Evolutionary conservation across 2,329 filamentous ascomycete species (phyloP).

Genomic region (Talaromyces funiculosus): DNA sequence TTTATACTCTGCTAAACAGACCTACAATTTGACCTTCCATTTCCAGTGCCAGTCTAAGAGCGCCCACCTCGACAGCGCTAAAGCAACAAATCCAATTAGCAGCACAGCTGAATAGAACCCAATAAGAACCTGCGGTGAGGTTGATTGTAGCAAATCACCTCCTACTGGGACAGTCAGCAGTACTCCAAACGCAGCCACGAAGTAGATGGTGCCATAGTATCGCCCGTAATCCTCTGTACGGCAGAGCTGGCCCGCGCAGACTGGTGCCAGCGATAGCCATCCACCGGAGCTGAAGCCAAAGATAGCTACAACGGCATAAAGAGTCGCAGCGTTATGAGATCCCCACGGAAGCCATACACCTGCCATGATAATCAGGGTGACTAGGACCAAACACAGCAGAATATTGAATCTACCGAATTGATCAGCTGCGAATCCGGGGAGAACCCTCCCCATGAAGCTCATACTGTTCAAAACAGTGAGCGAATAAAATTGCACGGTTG

Average conservation of each 20-base stretch:
- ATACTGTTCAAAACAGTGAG: conserved; percentile 43
- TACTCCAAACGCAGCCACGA: conserved; percentile 42
- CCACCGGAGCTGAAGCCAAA: conserved; percentile 49
- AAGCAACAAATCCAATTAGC: conserved; percentile 27
- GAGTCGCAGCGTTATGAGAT: conserved; percentile 30
- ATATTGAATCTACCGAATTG: conserved; percentile 44
- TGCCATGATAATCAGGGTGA: conserved; percentile 38
- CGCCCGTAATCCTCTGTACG: conserved; percentile 44
- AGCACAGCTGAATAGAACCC: conserved; percentile 44
- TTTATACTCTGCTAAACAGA: not conserved
- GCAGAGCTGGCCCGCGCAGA: conserved; percentile 46
- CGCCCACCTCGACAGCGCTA: conserved; percentile 32
- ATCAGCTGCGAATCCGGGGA: conserved; percentile 43
- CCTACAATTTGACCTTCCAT: conserved; percentile 32
- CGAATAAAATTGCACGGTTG: conserved; percentile 40
- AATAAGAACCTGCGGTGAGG: conserved; percentile 41
- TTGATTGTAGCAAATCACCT: conserved; percentile 42
- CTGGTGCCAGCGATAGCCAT: conserved; percentile 42
- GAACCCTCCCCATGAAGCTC: conserved; percentile 39
- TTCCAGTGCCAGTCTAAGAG: conserved; percentile 33
- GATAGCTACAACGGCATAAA: conserved; percentile 43
- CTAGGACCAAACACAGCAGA: conserved; percentile 31
- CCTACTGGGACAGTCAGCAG: conserved; percentile 44
- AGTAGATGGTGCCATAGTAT: conserved; percentile 46
- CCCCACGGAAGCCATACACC: conserved; percentile 44